phyloP scores from a whole-genome alignment of 164 flowering plant genomes.

The Nymphaea colorata region DNA sequence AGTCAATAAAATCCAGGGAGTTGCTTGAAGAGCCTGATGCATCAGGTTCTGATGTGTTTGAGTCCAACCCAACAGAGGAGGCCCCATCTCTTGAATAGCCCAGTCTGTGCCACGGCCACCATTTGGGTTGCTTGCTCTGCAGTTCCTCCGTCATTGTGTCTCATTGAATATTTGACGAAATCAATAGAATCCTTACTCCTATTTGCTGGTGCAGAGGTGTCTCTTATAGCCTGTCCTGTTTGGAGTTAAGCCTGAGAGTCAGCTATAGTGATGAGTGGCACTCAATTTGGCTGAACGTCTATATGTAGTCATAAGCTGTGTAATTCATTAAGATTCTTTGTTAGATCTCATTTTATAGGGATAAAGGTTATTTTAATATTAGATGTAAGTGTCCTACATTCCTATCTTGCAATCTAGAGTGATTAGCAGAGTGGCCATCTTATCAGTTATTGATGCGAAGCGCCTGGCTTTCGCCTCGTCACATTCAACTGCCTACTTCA shows the following conservation, averaged over 20 bases:
- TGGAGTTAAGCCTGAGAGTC: neutral
- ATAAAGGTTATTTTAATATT: no score
- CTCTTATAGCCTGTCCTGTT: neutral
- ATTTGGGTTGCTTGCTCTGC: neutral
- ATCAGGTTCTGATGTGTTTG: conserved; percentile 70
- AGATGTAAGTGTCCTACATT: no score
- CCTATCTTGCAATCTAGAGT: no score
- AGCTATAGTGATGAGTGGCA: neutral
- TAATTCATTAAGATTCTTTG: neutral
- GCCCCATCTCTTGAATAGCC: conserved; percentile 82
- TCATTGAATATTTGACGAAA: neutral
- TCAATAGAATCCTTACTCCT: neutral
- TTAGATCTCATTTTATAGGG: no score
- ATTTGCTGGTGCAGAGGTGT: neutral
- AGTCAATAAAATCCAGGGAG: conserved; percentile 61
- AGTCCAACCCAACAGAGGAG: conserved; percentile 86
- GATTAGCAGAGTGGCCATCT: no score
- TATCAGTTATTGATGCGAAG: no score
- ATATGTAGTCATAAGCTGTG: neutral
- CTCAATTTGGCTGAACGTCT: neutral
- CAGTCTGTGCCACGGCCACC: neutral
- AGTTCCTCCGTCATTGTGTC: neutral
- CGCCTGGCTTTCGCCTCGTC: no score
- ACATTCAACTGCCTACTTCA: no score
- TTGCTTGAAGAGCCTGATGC: conserved; percentile 70